These are phyloP conservation scores for Solanum gandarillasii DNA, from an alignment of 257 asterid genomes.

Conservation along the genomic window DNA sequence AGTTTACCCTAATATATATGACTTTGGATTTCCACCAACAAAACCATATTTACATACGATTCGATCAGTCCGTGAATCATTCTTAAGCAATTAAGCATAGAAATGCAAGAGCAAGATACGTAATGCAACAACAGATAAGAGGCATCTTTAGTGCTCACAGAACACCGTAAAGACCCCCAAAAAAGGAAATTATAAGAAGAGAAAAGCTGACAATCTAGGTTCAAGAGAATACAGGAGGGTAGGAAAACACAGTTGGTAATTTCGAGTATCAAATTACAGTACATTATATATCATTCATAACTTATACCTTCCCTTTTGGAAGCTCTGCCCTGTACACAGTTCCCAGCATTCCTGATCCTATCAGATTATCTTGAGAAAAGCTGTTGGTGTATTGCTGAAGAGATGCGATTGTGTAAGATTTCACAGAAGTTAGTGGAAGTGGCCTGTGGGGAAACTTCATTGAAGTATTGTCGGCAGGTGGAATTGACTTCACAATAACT, in stretches of 20 bases:
- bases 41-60: neutral
- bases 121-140: neutral
- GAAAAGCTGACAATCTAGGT: neutral
- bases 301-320: constrained; percentile 65
- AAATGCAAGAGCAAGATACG: neutral
- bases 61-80: neutral
- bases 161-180: neutral
- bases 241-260: neutral
- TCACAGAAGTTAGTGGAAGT: constrained; percentile 58
- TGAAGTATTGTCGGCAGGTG: constrained; percentile 28
- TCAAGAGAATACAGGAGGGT: neutral
- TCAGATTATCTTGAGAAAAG: constrained; percentile 82
- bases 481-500: constrained; percentile 47
- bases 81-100: neutral
- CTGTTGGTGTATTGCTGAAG: constrained; percentile 89
- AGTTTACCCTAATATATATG: neutral
- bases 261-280: neutral
- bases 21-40: neutral
- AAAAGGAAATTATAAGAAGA: neutral
- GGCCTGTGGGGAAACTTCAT: constrained; percentile 20
- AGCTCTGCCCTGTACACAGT: constrained; percentile 79
- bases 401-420: constrained; percentile 70
- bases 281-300: neutral
- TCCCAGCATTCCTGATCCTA: constrained; percentile 91
- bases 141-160: neutral